phyloP scores from a whole-genome alignment of 345 rosid genomes.

The Cardiospermum halicacabum region DNA sequence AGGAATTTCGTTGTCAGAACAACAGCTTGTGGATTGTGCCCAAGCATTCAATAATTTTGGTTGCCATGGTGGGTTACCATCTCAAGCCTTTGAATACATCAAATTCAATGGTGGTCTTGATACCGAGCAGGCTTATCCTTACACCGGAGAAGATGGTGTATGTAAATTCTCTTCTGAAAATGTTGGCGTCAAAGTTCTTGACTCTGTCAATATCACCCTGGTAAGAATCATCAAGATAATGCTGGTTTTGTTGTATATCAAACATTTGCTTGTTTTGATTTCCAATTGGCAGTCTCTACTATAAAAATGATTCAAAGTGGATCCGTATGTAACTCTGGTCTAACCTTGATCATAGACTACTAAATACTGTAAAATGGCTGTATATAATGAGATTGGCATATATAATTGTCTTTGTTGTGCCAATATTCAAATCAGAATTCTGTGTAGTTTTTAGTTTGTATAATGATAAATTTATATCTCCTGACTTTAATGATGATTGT shows the following conservation, averaged over 20 bases:
- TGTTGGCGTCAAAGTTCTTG: conserved; percentile 59
- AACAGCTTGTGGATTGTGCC: conserved; percentile 99
- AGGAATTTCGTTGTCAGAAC: conserved; percentile 80
- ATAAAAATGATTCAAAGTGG: not conserved
- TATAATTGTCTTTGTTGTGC: not conserved
- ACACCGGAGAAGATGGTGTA: conserved; percentile 47
- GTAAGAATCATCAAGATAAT: conserved; percentile 44
- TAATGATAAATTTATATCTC: not conserved
- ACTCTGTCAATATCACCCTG: conserved; percentile 84
- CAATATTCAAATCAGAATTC: not conserved
- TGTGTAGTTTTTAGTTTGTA: not conserved
- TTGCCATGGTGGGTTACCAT: conserved; percentile 92
- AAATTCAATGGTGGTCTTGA: conserved; percentile 93
- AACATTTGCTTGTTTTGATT: not conserved
- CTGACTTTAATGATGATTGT: conserved; percentile 12
- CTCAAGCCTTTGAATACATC: conserved; percentile 95
- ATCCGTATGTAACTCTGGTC: not conserved
- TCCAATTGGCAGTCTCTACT: not conserved
- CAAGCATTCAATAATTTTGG: conserved; percentile 83
- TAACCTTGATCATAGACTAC: not conserved
- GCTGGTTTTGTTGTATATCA: not conserved
- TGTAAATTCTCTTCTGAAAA: conserved; percentile 83
- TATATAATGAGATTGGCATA: not conserved
- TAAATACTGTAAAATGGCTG: not conserved
- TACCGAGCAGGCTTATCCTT: conserved; percentile 87